Conservation (phyloP, 2,329 filamentous ascomycete species). For the Neurospora sp. region DNA sequence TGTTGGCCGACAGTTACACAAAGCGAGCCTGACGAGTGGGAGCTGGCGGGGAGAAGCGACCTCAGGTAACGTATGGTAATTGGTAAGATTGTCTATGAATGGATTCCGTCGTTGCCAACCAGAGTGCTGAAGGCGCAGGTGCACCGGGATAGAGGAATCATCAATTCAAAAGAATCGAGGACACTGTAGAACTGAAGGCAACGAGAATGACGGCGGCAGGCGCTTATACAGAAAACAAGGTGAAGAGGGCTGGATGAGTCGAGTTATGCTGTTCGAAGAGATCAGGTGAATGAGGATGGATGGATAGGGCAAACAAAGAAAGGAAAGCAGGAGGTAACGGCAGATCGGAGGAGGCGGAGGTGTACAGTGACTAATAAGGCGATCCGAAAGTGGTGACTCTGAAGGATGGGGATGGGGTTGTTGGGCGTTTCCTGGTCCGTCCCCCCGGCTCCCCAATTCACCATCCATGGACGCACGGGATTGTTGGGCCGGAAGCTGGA, state of each 20-base stretch:
- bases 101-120: background rate
- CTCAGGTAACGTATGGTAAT: background rate
- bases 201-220: background rate
- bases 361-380: background rate
- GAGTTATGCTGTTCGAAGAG: background rate
- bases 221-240: background rate
- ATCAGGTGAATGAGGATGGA: background rate
- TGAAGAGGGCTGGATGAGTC: background rate
- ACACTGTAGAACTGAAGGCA: background rate
- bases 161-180: background rate
- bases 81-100: background rate
- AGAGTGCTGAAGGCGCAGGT: background rate
- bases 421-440: background rate
- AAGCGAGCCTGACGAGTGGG: constrained; percentile 7
- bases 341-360: background rate
- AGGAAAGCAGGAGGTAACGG: background rate
- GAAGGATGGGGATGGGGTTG: background rate
- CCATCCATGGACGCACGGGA: background rate
- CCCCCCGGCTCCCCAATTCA: background rate
- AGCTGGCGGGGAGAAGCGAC: constrained; percentile 9
- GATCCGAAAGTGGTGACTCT: background rate
- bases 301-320: background rate
- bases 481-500: background rate
- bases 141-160: background rate
- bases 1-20: background rate